phyloP scores from a whole-genome alignment of 805 yeast genomes.

The Spathaspora girioi region DNA sequence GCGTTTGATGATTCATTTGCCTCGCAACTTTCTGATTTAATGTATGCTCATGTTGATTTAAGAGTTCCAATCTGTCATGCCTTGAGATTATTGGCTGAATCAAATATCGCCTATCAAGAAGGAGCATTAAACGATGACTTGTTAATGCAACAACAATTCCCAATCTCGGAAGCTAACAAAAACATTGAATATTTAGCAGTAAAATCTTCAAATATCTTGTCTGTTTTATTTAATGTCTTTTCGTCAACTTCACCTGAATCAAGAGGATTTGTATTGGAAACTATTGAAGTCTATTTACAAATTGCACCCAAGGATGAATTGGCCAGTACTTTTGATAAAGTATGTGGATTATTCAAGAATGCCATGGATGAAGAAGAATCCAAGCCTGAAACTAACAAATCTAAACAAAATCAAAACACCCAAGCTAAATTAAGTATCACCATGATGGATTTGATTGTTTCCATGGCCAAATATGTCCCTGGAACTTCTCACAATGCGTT shows the following conservation, averaged over 20 bases:
- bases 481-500: slow-evolving; percentile 64
- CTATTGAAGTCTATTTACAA: slow-evolving; percentile 76
- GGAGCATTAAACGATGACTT: slow-evolving; percentile 57
- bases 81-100: slow-evolving; percentile 71
- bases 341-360: slow-evolving; percentile 71
- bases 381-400: slow-evolving; percentile 17
- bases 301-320: slow-evolving; percentile 68
- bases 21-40: slow-evolving; percentile 61
- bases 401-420: neutral
- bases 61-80: slow-evolving; percentile 85
- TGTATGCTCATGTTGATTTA: slow-evolving; percentile 71
- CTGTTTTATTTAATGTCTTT: slow-evolving; percentile 88
- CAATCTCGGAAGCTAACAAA: slow-evolving; percentile 49
- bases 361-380: slow-evolving; percentile 61
- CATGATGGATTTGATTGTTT: slow-evolving; percentile 86
- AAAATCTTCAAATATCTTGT: slow-evolving; percentile 70
- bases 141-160: slow-evolving; percentile 58
- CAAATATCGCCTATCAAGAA: slow-evolving; percentile 59
- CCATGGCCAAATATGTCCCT: slow-evolving; percentile 84
- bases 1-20: slow-evolving; percentile 79
- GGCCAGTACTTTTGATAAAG: slow-evolving; percentile 75
- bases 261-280: slow-evolving; percentile 79
- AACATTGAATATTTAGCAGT: slow-evolving; percentile 61
- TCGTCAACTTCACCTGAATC: slow-evolving; percentile 84
- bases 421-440: slow-evolving; percentile 56